Percentiles rank a stretch among this genome's conserved stretches.
These are phyloP conservation scores for Tolypocladium tundrense DNA, from an alignment of 2,329 filamentous ascomycete species.

Conservation along the genomic window DNA sequence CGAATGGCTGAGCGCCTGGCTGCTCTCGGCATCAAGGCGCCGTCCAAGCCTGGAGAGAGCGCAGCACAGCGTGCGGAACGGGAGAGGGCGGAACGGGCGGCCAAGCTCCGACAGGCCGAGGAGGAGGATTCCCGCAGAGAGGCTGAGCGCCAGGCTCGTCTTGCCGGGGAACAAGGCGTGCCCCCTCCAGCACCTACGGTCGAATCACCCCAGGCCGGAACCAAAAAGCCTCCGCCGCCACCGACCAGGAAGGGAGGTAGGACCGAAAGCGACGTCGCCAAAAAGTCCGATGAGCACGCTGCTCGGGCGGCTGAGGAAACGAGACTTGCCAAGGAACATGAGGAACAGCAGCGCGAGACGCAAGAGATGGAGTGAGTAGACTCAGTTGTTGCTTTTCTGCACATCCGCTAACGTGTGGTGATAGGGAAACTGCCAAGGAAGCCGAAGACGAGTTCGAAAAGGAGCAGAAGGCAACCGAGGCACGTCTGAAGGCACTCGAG, in stretches of 20 bases:
- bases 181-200: slow-evolving; percentile 51
- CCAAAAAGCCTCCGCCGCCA: slow-evolving; percentile 66
- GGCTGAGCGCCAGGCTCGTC: slow-evolving; percentile 70
- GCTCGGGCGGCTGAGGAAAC: slow-evolving; percentile 56
- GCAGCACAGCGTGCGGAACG: slow-evolving; percentile 78
- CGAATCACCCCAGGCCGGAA: slow-evolving; percentile 32
- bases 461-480: slow-evolving; percentile 72
- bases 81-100: slow-evolving; percentile 77
- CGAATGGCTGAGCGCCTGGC: slow-evolving; percentile 95
- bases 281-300: slow-evolving; percentile 44
- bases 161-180: slow-evolving; percentile 65
- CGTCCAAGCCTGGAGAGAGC: slow-evolving; percentile 68
- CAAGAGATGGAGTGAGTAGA: slow-evolving; percentile 73
- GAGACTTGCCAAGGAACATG: slow-evolving; percentile 59
- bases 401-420: slow-evolving; percentile 14
- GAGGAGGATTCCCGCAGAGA: slow-evolving; percentile 89
- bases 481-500: slow-evolving; percentile 79
- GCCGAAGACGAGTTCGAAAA: slow-evolving; percentile 73
- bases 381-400: background rate
- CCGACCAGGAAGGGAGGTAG: slow-evolving; percentile 61
- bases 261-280: slow-evolving; percentile 47
- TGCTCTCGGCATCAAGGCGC: slow-evolving; percentile 81
- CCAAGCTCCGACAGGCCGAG: slow-evolving; percentile 80
- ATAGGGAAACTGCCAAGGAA: slow-evolving; percentile 59
- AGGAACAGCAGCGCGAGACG: slow-evolving; percentile 63